Evolutionary conservation across 306 rosid species (phyloP).

Genomic region (Ormosia emarginata): DNA sequence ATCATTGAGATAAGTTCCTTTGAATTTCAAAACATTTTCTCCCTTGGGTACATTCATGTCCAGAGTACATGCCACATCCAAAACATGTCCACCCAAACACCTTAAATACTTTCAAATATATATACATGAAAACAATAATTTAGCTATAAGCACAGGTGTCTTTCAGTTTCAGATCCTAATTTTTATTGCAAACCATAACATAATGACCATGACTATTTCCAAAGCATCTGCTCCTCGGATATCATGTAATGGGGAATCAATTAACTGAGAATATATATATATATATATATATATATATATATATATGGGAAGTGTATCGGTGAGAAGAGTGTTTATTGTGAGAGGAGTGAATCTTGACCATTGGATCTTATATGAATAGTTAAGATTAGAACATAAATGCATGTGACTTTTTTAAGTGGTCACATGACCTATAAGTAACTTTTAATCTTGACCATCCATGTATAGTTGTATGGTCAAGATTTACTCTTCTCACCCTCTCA

Average conservation of each 20-base stretch:
- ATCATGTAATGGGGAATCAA: conserved; percentile 40
- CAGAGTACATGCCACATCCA: conserved; percentile 18
- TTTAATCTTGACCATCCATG: no score
- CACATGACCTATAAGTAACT: no score
- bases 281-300: no score
- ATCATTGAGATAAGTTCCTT: not conserved
- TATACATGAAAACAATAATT: conserved; percentile 24
- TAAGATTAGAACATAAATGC: no score
- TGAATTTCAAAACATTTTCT: not conserved
- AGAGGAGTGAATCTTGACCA: no score
- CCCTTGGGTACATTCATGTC: not conserved
- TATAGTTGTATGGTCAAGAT: no score
- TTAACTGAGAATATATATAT: no score
- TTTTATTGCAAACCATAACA: conserved; percentile 34
- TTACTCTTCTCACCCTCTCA: no score
- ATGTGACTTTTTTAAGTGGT: no score
- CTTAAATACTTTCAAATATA: conserved; percentile 1
- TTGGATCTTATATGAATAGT: no score
- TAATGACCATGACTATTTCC: conserved; percentile 22
- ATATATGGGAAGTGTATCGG: no score
- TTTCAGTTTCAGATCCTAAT: conserved; percentile 13
- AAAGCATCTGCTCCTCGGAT: conserved; percentile 63
- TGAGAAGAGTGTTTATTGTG: no score
- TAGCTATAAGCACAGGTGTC: conserved; percentile 27
- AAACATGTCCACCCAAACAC: not conserved